These are phyloP conservation scores for Hyphodiscus sp. DNA, from an alignment of 2,329 filamentous ascomycete genomes.

Conservation along the genomic window DNA sequence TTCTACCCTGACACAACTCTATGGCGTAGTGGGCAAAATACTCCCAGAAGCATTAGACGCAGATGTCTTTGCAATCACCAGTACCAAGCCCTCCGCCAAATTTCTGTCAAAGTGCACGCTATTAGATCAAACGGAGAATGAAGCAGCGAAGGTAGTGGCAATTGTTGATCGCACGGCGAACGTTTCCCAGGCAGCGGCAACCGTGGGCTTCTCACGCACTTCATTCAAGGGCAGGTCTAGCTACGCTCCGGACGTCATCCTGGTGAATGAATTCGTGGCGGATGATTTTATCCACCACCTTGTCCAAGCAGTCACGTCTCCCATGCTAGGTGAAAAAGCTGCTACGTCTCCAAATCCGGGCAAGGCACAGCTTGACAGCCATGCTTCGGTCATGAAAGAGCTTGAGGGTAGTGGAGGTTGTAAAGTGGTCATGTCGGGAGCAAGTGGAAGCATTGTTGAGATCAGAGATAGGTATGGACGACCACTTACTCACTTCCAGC, in stretches of 20 bases:
- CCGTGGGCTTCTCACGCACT: conserved; percentile 48
- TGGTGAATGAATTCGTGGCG: conserved; percentile 59
- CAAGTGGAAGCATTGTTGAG: background rate
- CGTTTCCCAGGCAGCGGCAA: conserved; percentile 44
- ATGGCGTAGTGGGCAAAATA: conserved; percentile 33
- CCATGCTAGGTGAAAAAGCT: background rate
- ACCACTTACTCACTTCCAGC: background rate
- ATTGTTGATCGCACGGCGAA: conserved; percentile 56
- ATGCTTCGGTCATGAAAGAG: too few relatives aligned
- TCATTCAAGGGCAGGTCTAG: conserved; percentile 48
- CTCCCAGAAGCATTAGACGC: conserved; percentile 37
- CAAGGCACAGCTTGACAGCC: too few relatives aligned
- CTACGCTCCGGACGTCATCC: conserved; percentile 54
- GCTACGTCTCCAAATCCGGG: background rate
- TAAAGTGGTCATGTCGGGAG: background rate
- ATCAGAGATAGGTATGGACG: conserved; percentile 3
- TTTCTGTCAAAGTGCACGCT: background rate
- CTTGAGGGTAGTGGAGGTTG: too few relatives aligned
- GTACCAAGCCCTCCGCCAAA: conserved; percentile 23
- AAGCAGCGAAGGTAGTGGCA: conserved; percentile 36
- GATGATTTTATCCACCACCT: conserved; percentile 26
- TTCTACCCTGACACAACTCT: conserved; percentile 18
- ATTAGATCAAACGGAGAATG: conserved; percentile 8
- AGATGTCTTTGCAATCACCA: conserved; percentile 41
- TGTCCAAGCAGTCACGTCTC: conserved; percentile 30